Conservation (phyloP, 352 stramenopile genomes). For the Pythium aquatile region DNA sequence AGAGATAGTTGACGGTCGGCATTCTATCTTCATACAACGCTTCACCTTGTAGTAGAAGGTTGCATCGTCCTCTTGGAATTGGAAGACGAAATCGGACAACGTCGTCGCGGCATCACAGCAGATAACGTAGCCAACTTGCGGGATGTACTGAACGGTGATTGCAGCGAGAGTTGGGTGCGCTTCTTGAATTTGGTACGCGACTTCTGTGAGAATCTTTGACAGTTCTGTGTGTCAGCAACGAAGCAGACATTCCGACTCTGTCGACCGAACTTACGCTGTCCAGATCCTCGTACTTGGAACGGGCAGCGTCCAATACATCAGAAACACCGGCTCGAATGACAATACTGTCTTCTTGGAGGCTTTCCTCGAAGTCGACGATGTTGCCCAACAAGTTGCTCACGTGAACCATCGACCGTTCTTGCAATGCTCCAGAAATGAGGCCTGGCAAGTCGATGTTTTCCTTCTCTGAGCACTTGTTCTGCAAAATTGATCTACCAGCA, state of each 20-base stretch:
- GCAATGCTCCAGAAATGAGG: slow-evolving; percentile 34
- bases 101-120: slow-evolving; percentile 68
- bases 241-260: background rate
- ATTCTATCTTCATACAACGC: background rate
- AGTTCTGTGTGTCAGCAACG: background rate
- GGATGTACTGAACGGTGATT: slow-evolving; percentile 85
- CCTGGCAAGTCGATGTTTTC: slow-evolving; percentile 19
- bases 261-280: slow-evolving; percentile 54
- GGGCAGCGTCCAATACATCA: slow-evolving; percentile 60
- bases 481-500: slow-evolving; percentile 15
- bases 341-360: slow-evolving; percentile 48
- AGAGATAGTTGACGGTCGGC: background rate
- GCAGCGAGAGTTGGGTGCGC: slow-evolving; percentile 61
- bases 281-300: slow-evolving; percentile 75
- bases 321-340: slow-evolving; percentile 76
- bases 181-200: slow-evolving; percentile 82
- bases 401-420: slow-evolving; percentile 47
- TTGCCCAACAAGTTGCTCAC: slow-evolving; percentile 81
- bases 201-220: slow-evolving; percentile 72
- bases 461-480: slow-evolving; percentile 7
- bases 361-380: slow-evolving; percentile 84
- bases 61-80: slow-evolving; percentile 86
- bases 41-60: slow-evolving; percentile 87
- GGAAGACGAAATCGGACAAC: slow-evolving; percentile 78
- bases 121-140: slow-evolving; percentile 86